phyloP scores from a whole-genome alignment of 495 filamentous ascomycete genomes.

The Lasiosphaeria miniovina region DNA sequence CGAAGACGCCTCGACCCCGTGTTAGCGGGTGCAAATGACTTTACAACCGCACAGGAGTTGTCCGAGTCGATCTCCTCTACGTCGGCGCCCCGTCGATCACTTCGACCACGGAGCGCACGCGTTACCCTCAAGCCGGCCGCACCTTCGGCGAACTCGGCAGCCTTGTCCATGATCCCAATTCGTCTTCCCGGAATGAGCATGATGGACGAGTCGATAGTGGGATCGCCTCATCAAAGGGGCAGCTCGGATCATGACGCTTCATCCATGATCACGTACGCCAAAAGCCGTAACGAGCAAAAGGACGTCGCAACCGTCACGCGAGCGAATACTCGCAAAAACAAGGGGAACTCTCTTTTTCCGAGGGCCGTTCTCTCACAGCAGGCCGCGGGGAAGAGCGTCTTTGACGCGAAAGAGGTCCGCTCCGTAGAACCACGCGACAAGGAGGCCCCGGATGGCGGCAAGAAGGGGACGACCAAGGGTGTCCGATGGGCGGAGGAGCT shows the following conservation, averaged over 20 bases:
- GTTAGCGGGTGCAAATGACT: slow-evolving; percentile 1
- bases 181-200: slow-evolving; percentile 29
- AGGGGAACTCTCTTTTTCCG: slow-evolving; percentile 38
- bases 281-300: slow-evolving; percentile 45
- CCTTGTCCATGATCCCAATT: slow-evolving; percentile 30
- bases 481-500: slow-evolving; percentile 32
- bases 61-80: slow-evolving; percentile 7
- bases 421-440: slow-evolving; percentile 1
- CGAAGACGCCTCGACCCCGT: slow-evolving; percentile 27
- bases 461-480: slow-evolving; percentile 21
- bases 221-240: slow-evolving; percentile 19
- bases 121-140: slow-evolving; percentile 25
- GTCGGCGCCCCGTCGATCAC: slow-evolving; percentile 28
- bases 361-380: slow-evolving; percentile 27
- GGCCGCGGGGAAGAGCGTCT: slow-evolving; percentile 27
- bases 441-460: slow-evolving; percentile 1
- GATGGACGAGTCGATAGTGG: slow-evolving; percentile 20
- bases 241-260: too few relatives aligned
- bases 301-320: slow-evolving; percentile 47
- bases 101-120: slow-evolving; percentile 25
- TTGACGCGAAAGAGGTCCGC: slow-evolving; percentile 24
- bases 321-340: slow-evolving; percentile 56
- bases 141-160: slow-evolving; percentile 33
- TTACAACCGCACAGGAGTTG: neutral
- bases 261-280: too few relatives aligned